phyloP scores from a whole-genome alignment of 192 early-diverging fungal species.

The Backusella tuberculispora region DNA sequence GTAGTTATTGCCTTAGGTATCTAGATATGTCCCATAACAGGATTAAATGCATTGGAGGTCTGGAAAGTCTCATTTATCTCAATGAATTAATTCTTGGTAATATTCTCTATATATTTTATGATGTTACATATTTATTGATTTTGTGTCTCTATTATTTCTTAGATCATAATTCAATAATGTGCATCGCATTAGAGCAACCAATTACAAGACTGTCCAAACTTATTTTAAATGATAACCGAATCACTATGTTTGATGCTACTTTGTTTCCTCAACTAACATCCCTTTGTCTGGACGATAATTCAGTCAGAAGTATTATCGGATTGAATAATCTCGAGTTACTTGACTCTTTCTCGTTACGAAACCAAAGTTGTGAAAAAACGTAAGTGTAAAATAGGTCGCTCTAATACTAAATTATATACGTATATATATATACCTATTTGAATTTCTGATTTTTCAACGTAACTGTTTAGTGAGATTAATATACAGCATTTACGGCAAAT shows the following conservation, averaged over 20 bases:
- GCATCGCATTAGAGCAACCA: background rate
- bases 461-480: background rate
- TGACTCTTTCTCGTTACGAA: conserved; percentile 1
- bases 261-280: background rate
- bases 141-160: background rate
- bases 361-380: background rate
- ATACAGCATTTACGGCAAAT: background rate
- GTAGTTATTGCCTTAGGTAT: background rate
- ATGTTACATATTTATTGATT: background rate
- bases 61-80: background rate
- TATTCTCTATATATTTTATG: background rate
- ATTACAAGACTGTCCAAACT: background rate
- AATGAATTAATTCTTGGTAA: background rate
- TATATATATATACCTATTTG: background rate
- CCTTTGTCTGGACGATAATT: background rate
- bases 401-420: background rate
- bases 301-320: background rate
- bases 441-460: too few relatives aligned
- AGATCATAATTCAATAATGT: background rate
- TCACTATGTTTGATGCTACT: background rate
- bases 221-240: background rate
- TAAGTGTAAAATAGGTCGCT: background rate
- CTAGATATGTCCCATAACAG: background rate
- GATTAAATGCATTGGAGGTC: background rate
- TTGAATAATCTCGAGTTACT: background rate